These are phyloP conservation scores for Synchytrium microbalum DNA, from an alignment of 371 early-diverging fungal species.

Conservation along the genomic window DNA sequence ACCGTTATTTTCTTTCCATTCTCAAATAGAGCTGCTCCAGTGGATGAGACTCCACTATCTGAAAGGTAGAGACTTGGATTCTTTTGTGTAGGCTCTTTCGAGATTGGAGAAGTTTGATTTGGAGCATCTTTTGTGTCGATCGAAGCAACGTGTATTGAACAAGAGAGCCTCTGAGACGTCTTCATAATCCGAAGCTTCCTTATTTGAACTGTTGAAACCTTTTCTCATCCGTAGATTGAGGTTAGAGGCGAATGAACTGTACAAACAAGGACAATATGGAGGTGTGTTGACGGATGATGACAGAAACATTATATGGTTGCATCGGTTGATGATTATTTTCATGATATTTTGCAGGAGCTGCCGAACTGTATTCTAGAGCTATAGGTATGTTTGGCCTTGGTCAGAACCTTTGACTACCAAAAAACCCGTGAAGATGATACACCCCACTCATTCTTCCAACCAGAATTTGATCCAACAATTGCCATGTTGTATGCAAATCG, in stretches of 20 bases:
- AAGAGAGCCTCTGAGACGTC: too few relatives aligned
- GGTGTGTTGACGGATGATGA: not conserved
- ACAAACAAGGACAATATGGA: constrained; percentile 27
- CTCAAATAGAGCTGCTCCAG: not conserved
- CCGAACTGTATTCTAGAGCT: constrained; percentile 32
- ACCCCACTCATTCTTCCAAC: not conserved
- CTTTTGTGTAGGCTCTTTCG: too few relatives aligned
- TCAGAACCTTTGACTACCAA: not conserved
- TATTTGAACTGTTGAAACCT: too few relatives aligned
- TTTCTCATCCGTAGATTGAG: too few relatives aligned
- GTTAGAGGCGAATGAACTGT: constrained; percentile 25
- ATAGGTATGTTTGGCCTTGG: constrained; percentile 20
- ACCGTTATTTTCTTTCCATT: too few relatives aligned
- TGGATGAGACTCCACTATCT: too few relatives aligned
- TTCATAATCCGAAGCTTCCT: not conserved
- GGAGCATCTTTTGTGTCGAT: too few relatives aligned
- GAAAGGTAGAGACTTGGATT: too few relatives aligned
- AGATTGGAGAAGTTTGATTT: too few relatives aligned
- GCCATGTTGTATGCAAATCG: not conserved
- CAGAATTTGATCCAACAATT: constrained; percentile 5
- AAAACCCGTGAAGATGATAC: too few relatives aligned
- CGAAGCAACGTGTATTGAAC: too few relatives aligned
- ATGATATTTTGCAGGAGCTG: constrained; percentile 11
- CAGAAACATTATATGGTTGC: not conserved
- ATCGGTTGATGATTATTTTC: not conserved